These are phyloP conservation scores for Chaetomiaceae sp. DNA, from an alignment of 2,329 filamentous ascomycete species.

Conservation along the genomic window DNA sequence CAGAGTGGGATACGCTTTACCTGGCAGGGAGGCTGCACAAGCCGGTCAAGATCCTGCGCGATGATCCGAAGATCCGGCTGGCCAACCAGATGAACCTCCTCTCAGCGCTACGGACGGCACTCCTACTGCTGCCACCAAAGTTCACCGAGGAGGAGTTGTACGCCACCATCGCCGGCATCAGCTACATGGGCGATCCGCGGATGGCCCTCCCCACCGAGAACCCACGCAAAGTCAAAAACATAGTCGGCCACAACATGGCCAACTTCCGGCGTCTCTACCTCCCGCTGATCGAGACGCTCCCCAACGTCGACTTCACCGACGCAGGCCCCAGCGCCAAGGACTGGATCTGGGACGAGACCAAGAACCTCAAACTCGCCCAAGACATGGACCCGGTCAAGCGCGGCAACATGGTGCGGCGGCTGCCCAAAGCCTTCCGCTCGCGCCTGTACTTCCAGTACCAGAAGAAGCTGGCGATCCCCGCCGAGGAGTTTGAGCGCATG, in stretches of 20 bases:
- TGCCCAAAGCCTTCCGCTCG: conserved; percentile 80
- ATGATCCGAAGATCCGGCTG: conserved; percentile 85
- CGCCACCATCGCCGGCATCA: conserved; percentile 84
- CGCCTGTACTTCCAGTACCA: conserved; percentile 95
- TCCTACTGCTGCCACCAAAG: conserved; percentile 74
- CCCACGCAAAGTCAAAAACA: conserved; percentile 87
- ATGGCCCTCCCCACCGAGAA: conserved; percentile 91
- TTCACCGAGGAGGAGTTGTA: conserved; percentile 90
- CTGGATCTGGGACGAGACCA: conserved; percentile 62
- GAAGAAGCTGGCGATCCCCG: conserved; percentile 80
- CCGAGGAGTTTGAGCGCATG: conserved; percentile 78
- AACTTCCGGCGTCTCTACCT: conserved; percentile 91
- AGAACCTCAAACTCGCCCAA: conserved; percentile 65
- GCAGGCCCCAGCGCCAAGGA: conserved; percentile 51
- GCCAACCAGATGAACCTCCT: conserved; percentile 95
- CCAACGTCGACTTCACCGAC: conserved; percentile 78
- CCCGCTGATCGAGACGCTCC: conserved; percentile 82
- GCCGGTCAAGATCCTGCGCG: conserved; percentile 93
- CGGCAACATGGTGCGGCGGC: conserved; percentile 91
- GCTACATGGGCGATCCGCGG: conserved; percentile 92
- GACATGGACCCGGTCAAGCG: conserved; percentile 90
- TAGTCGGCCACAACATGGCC: conserved; percentile 83
- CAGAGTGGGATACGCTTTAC: conserved; percentile 90
- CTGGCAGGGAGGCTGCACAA: conserved; percentile 95
- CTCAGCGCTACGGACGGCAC: conserved; percentile 82